Conservation (phyloP, 2,329 filamentous ascomycete genomes). For the Aspergillus sergii region DNA sequence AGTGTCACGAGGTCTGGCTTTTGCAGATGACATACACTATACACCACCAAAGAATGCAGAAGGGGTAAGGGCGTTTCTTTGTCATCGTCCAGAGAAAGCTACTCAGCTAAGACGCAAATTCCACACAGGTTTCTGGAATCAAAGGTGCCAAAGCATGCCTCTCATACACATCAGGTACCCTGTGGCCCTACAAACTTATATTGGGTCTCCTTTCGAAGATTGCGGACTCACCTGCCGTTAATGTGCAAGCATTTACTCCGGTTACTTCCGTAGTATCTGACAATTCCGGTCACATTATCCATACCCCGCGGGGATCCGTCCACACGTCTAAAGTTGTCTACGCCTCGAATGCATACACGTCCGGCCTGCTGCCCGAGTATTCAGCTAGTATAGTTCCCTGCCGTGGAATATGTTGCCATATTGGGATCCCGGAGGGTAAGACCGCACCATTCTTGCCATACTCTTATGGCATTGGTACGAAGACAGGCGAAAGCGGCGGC, state of each 20-base stretch:
- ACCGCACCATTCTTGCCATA: constrained; percentile 40
- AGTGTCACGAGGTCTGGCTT: constrained; percentile 28
- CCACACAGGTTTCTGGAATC: constrained; percentile 38
- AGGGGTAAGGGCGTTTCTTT: constrained; percentile 21
- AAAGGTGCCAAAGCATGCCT: constrained; percentile 43
- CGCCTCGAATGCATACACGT: constrained; percentile 84
- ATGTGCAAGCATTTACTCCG: constrained; percentile 58
- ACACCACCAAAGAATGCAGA: constrained; percentile 32
- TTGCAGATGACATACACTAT: constrained; percentile 35
- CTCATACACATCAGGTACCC: constrained; percentile 37
- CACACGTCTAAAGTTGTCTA: constrained; percentile 68
- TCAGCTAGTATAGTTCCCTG: constrained; percentile 75
- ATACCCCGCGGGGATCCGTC: constrained; percentile 66
- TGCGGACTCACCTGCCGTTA: constrained; percentile 48
- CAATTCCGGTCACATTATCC: constrained; percentile 57
- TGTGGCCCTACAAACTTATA: constrained; percentile 78
- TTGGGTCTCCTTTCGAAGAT: constrained; percentile 68
- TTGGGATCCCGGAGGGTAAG: constrained; percentile 31
- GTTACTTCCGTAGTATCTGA: constrained; percentile 35
- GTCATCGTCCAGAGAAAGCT: neutral
- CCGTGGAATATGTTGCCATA: constrained; percentile 57
- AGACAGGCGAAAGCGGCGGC: constrained; percentile 54
- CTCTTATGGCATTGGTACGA: constrained; percentile 60
- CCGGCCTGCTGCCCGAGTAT: constrained; percentile 71
- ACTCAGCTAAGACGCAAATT: neutral